Conservation (phyloP, 2,329 filamentous ascomycete genomes). For the Fusarium domesticum region DNA sequence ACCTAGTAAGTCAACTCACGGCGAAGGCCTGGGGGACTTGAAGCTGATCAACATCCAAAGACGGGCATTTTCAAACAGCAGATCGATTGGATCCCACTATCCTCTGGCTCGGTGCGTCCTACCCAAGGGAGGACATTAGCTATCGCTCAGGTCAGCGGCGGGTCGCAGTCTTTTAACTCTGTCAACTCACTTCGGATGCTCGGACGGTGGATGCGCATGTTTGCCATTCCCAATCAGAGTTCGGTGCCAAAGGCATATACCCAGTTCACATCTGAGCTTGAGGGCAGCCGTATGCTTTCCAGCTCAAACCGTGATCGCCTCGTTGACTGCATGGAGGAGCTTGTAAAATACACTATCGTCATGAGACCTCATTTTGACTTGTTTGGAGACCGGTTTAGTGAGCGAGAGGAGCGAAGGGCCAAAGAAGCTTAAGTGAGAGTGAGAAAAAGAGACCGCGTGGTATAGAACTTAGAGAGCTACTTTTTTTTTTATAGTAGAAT, state of each 20-base stretch:
- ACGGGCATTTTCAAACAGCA: conserved; percentile 68
- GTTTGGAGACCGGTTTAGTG: conserved; percentile 62
- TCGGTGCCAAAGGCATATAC: conserved; percentile 62
- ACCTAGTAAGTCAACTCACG: conserved; percentile 42
- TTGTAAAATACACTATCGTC: conserved; percentile 65
- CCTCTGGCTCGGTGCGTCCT: conserved; percentile 58
- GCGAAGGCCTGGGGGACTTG: not conserved
- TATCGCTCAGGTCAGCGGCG: conserved; percentile 61
- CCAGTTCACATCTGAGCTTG: conserved; percentile 51
- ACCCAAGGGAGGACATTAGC: conserved; percentile 64
- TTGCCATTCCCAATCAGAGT: conserved; percentile 63
- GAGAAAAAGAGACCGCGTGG: not conserved
- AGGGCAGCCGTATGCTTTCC: conserved; percentile 50
- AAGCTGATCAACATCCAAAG: conserved; percentile 14
- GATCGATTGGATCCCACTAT: conserved; percentile 67
- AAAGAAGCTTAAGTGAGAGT: conserved; percentile 3
- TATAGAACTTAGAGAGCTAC: not conserved
- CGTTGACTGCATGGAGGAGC: conserved; percentile 67
- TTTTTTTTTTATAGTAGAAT: not conserved
- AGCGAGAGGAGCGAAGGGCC: conserved; percentile 45
- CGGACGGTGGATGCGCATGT: conserved; percentile 70
- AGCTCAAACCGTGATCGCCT: conserved; percentile 57
- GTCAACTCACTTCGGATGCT: conserved; percentile 64
- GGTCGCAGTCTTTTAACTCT: conserved; percentile 65
- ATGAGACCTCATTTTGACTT: conserved; percentile 60